phyloP scores from a whole-genome alignment of 2,329 filamentous ascomycete species.

The Drechslerella stenobrocha region DNA sequence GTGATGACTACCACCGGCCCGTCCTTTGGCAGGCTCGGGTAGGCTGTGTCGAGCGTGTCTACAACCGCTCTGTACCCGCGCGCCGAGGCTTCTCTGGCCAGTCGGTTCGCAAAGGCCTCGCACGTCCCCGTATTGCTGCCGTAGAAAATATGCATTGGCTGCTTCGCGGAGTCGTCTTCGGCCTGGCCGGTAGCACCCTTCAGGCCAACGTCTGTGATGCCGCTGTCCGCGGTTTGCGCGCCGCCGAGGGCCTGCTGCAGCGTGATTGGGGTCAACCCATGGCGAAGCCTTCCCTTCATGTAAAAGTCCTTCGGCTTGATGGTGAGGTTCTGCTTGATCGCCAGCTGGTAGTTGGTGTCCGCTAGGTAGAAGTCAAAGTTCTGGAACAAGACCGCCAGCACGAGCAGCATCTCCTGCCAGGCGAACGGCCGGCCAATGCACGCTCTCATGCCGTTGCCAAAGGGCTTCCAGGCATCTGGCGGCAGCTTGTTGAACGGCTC shows the following conservation, averaged over 20 bases:
- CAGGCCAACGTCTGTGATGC: conserved; percentile 27
- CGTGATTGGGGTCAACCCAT: conserved; percentile 58
- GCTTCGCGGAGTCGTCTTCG: conserved; percentile 52
- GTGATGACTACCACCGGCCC: conserved; percentile 68
- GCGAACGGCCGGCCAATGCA: conserved; percentile 76
- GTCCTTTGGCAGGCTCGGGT: conserved; percentile 62
- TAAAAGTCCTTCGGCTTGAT: conserved; percentile 68
- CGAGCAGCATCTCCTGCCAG: conserved; percentile 71
- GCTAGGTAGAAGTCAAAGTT: conserved; percentile 70
- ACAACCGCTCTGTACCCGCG: conserved; percentile 66
- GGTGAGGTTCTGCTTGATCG: conserved; percentile 64
- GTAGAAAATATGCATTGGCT: conserved; percentile 68
- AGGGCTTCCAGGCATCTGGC: conserved; percentile 70
- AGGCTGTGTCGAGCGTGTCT: conserved; percentile 65
- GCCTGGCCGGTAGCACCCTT: conserved; percentile 35
- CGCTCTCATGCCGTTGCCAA: conserved; percentile 70
- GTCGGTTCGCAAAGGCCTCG: conserved; percentile 67
- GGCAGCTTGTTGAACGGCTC: conserved; percentile 69
- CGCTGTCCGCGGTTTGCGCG: conserved; percentile 15
- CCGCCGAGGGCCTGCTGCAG: conserved; percentile 55
- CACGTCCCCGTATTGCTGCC: conserved; percentile 77
- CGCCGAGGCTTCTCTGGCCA: conserved; percentile 64
- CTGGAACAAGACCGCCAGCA: conserved; percentile 67
- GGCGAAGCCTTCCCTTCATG: conserved; percentile 64
- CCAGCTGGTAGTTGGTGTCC: conserved; percentile 65